Conservation (phyloP, 2,329 filamentous ascomycete species). For the Neonectria sp. region DNA sequence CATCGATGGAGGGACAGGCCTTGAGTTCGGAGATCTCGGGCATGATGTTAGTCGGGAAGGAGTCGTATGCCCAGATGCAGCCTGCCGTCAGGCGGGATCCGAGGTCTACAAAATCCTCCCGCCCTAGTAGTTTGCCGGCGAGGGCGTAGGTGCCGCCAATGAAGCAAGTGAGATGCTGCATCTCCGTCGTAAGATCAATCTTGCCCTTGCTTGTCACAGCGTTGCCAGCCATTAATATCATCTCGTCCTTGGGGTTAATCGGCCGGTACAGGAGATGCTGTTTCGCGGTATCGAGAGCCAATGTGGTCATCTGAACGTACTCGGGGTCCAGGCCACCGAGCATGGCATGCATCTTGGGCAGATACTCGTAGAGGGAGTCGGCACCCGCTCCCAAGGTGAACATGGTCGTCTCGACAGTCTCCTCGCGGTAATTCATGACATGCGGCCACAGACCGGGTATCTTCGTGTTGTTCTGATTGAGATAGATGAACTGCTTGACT, state of each 20-base stretch:
- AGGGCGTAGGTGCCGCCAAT: slow-evolving; percentile 79
- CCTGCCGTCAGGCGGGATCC: slow-evolving; percentile 66
- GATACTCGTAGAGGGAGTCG: slow-evolving; percentile 71
- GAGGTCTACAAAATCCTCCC: slow-evolving; percentile 61
- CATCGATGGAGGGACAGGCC: slow-evolving; percentile 52
- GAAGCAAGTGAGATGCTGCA: slow-evolving; percentile 79
- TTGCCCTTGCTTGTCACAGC: slow-evolving; percentile 48
- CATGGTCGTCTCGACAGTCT: slow-evolving; percentile 55
- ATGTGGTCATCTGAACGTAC: slow-evolving; percentile 76
- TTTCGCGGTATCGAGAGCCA: slow-evolving; percentile 73
- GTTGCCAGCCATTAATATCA: slow-evolving; percentile 73
- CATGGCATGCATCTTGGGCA: slow-evolving; percentile 72
- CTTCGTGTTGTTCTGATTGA: slow-evolving; percentile 75
- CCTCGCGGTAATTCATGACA: slow-evolving; percentile 73
- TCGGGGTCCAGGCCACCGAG: slow-evolving; percentile 75
- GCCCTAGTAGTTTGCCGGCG: slow-evolving; percentile 72
- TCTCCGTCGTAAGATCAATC: slow-evolving; percentile 52
- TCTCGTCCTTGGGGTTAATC: slow-evolving; percentile 70
- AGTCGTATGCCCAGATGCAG: slow-evolving; percentile 69
- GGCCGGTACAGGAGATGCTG: slow-evolving; percentile 78
- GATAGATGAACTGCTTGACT: slow-evolving; percentile 78
- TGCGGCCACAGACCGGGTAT: slow-evolving; percentile 83
- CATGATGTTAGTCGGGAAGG: slow-evolving; percentile 67
- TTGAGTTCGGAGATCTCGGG: slow-evolving; percentile 63
- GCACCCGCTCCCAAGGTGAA: slow-evolving; percentile 63